Evolutionary conservation across 2,329 filamentous ascomycete species (phyloP).

Genomic region (Cytospora schulzeri): DNA sequence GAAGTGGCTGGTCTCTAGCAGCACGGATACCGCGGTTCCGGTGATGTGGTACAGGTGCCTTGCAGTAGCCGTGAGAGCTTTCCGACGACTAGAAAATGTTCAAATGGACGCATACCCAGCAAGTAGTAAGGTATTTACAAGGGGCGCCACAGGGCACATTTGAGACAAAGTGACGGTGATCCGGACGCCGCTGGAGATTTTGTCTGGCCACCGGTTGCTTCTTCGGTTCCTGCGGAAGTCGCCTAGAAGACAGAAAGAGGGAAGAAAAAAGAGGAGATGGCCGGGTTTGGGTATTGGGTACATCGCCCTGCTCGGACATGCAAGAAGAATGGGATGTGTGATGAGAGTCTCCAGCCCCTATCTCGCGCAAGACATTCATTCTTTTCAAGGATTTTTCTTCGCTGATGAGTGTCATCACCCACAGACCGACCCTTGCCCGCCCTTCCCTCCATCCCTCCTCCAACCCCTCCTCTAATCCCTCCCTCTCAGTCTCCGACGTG

Average conservation of each 20-base stretch:
- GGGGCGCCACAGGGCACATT: neutral
- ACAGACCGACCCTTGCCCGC: neutral
- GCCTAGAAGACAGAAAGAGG: neutral
- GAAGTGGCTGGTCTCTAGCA: slow-evolving; percentile 3
- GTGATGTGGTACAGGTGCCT: slow-evolving; percentile 1
- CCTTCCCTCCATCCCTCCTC: too few species aligned
- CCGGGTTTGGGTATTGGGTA: neutral
- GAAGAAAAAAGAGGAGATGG: neutral
- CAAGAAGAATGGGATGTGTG: neutral
- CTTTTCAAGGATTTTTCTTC: neutral
- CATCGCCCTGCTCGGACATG: neutral
- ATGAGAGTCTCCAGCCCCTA: neutral
- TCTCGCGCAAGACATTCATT: neutral
- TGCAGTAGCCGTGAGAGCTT: neutral
- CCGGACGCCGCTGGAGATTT: neutral
- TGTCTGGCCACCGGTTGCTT: neutral
- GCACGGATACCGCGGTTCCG: slow-evolving; percentile 11
- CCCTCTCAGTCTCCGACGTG: slow-evolving; percentile 2
- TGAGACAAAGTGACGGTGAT: neutral
- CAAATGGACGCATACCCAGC: neutral
- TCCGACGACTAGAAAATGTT: neutral
- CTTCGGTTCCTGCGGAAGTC: neutral
- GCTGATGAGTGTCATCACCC: slow-evolving; percentile 11
- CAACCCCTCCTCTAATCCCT: neutral
- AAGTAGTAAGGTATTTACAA: too few species aligned